Percentiles rank a stretch among this genome's conserved stretches.
These are phyloP conservation scores for Fusarium subtropicale DNA, from an alignment of 2,329 filamentous ascomycete genomes.

Conservation along the genomic window DNA sequence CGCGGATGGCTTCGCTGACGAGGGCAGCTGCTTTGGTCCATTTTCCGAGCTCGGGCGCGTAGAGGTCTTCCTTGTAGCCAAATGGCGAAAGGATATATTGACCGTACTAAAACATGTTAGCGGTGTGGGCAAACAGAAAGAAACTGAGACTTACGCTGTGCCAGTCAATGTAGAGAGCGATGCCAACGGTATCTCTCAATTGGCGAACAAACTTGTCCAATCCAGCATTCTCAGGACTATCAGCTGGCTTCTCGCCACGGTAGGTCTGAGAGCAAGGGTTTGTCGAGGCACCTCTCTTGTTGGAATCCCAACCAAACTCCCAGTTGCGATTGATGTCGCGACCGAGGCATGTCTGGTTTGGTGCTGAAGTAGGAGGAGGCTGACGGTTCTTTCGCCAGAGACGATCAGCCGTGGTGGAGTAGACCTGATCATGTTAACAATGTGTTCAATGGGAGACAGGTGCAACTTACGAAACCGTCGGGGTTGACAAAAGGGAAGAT, in stretches of 20 bases:
- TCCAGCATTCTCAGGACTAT: conserved; percentile 60
- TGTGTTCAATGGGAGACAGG: accelerated
- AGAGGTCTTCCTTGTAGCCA: conserved; percentile 58
- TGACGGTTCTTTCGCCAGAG: conserved; percentile 66
- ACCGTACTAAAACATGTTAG: conserved; percentile 50
- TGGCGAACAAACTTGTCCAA: conserved; percentile 52
- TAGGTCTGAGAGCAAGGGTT: conserved; percentile 62
- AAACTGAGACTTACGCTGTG: conserved; percentile 44
- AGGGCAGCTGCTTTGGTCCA: conserved; percentile 54
- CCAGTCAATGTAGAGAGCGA: conserved; percentile 62
- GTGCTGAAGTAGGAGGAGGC: conserved; percentile 44
- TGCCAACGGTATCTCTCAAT: conserved; percentile 51
- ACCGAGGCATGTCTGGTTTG: conserved; percentile 57
- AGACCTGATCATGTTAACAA: conserved; percentile 49
- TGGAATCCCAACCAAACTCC: conserved; percentile 61
- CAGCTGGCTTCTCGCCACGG: conserved; percentile 54
- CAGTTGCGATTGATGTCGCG: conserved; percentile 67
- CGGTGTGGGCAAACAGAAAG: accelerated
- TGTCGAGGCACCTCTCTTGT: conserved; percentile 58
- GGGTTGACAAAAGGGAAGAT: conserved; percentile 64
- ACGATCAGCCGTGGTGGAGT: conserved; percentile 59
- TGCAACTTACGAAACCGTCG: conserved; percentile 51
- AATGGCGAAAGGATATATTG: conserved; percentile 59
- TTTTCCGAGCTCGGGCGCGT: conserved; percentile 54
- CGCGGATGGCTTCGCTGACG: conserved; percentile 48